Evolutionary conservation across 352 stramenopile genomes (phyloP).

Genomic region (Pythium grandisporangium): DNA sequence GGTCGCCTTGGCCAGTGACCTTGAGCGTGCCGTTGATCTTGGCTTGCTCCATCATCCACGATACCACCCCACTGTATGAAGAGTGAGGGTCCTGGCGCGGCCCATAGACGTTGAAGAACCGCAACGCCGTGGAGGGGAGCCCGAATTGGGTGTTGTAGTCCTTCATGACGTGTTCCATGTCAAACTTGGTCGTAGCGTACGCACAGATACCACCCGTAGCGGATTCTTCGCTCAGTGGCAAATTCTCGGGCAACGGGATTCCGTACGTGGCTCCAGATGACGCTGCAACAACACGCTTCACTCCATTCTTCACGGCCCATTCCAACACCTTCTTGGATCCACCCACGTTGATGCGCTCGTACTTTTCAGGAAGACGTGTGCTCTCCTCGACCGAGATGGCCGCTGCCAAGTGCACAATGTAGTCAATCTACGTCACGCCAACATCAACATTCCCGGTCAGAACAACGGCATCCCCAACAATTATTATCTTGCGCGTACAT

Average conservation of each 20-base stretch:
- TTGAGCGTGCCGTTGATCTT: constrained; percentile 78
- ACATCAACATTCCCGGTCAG: not conserved
- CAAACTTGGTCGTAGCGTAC: constrained; percentile 79
- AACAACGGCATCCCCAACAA: too few relatives aligned
- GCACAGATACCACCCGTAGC: constrained; percentile 72
- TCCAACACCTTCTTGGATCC: constrained; percentile 76
- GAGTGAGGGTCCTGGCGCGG: constrained; percentile 75
- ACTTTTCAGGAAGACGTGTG: constrained; percentile 77
- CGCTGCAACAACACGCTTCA: constrained; percentile 73
- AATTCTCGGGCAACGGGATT: constrained; percentile 43
- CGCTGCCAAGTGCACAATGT: constrained; percentile 74
- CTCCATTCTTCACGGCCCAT: constrained; percentile 58
- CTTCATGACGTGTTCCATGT: constrained; percentile 77
- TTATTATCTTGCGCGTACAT: constrained; percentile 1
- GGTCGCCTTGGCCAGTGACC: constrained; percentile 63
- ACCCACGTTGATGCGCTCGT: constrained; percentile 79
- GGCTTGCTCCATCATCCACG: constrained; percentile 83
- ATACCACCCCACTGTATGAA: constrained; percentile 77
- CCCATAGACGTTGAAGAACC: constrained; percentile 84
- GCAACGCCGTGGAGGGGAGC: constrained; percentile 65
- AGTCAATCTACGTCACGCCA: constrained; percentile 42
- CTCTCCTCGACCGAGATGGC: constrained; percentile 84
- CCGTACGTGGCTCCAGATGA: constrained; percentile 77
- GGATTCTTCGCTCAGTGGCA: constrained; percentile 62
- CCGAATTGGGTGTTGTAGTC: constrained; percentile 59